Evolutionary conservation across 805 yeast genomes (phyloP).

Genomic region (Candida takata): DNA sequence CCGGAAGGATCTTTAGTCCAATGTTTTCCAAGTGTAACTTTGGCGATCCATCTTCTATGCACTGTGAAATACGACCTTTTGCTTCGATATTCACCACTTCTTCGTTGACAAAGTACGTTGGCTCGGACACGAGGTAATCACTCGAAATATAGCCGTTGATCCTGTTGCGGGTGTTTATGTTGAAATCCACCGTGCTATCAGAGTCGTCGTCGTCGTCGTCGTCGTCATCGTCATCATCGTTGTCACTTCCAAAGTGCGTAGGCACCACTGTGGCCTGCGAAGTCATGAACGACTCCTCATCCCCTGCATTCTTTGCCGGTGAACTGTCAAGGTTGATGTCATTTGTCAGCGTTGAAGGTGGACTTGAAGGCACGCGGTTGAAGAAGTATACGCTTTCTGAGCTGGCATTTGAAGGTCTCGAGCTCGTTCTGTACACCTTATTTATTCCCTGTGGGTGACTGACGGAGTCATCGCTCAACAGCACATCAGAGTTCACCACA

Average conservation of each 20-base stretch:
- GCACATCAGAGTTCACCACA: conserved; percentile 13
- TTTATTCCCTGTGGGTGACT: conserved; percentile 1
- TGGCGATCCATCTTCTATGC: conserved; percentile 42
- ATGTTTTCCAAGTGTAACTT: conserved; percentile 41
- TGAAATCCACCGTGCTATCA: conserved; percentile 20
- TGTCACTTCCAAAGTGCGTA: conserved; percentile 5
- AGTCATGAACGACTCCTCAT: conserved; percentile 8
- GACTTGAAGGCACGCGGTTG: conserved; percentile 19
- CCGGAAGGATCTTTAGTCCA: conserved; percentile 44
- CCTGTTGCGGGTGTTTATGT: conserved; percentile 17
- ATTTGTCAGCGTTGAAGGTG: conserved; percentile 13
- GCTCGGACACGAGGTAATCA: conserved; percentile 16
- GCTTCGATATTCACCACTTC: conserved; percentile 25
- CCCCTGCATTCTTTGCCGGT: neutral
- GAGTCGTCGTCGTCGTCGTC: conserved; percentile 10
- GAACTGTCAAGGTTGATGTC: conserved; percentile 1
- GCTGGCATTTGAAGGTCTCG: conserved; percentile 16
- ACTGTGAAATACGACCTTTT: conserved; percentile 32
- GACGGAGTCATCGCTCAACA: conserved; percentile 21
- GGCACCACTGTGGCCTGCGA: conserved; percentile 20
- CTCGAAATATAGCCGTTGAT: conserved; percentile 21
- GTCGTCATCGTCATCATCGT: conserved; percentile 8
- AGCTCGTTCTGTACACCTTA: conserved; percentile 9
- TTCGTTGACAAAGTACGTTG: conserved; percentile 12
- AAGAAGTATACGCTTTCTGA: conserved; percentile 22